phyloP scores from a whole-genome alignment of 2,329 filamentous ascomycete species.

The Fusarium miscanthi region DNA sequence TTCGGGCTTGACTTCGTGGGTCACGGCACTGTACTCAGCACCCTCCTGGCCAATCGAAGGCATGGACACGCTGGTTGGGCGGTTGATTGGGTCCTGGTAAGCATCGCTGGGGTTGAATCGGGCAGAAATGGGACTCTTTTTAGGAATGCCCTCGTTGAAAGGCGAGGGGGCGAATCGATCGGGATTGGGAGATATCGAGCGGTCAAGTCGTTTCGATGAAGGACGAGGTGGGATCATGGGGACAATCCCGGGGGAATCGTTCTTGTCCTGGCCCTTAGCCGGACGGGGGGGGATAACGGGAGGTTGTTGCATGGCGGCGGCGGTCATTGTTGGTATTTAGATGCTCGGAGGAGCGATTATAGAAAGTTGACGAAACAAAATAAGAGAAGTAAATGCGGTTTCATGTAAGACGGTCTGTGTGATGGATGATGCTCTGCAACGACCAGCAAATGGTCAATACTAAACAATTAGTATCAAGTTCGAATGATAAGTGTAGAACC shows the following conservation, averaged over 20 bases:
- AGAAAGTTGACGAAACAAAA: conserved; percentile 22
- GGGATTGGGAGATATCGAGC: conserved; percentile 80
- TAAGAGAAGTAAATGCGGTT: conserved; percentile 12
- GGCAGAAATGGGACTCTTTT: conserved; percentile 56
- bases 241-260: conserved; percentile 46
- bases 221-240: conserved; percentile 87
- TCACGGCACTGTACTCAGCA: conserved; percentile 78
- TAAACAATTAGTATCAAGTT: conserved; percentile 44
- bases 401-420: conserved; percentile 32
- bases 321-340: conserved; percentile 56
- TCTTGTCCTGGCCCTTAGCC: conserved; percentile 60
- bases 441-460: conserved; percentile 37
- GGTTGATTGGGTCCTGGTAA: conserved; percentile 60
- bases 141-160: conserved; percentile 75
- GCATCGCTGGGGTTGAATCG: conserved; percentile 51
- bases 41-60: conserved; percentile 92
- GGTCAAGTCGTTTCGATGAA: conserved; percentile 73
- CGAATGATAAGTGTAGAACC: conserved; percentile 16
- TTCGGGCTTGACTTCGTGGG: conserved; percentile 55
- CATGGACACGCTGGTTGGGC: conserved; percentile 81
- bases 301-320: conserved; percentile 60
- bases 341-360: conserved; percentile 34
- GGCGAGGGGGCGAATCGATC: conserved; percentile 88
- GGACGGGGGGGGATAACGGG: conserved; percentile 70
- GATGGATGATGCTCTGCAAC: conserved; percentile 27